phyloP scores from a whole-genome alignment of 2,329 filamentous ascomycete species.

The Monilinia laxa region DNA sequence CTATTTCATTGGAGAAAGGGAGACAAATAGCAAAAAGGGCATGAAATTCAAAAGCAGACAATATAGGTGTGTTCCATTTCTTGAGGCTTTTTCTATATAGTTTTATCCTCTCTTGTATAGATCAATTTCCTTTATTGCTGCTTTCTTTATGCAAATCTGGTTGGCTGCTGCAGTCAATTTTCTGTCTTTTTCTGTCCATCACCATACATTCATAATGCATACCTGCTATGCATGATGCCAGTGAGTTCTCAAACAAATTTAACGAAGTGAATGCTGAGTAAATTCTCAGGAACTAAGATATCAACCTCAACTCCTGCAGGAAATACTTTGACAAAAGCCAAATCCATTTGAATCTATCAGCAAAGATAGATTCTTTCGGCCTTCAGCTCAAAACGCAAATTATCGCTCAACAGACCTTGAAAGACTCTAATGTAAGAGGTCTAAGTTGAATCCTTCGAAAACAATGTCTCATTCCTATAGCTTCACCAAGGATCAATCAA shows the following conservation, averaged over 20 bases:
- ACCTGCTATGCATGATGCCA: not conserved
- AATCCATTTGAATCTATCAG: not conserved
- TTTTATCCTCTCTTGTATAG: not conserved
- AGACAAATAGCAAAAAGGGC: too few relatives aligned
- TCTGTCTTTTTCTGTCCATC: not conserved
- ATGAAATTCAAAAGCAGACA: not conserved
- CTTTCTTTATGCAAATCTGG: slow-evolving; percentile 3
- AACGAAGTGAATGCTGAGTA: not conserved
- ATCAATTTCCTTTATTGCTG: not conserved
- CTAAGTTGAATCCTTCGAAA: not conserved
- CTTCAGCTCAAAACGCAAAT: not conserved
- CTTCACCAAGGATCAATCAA: not conserved
- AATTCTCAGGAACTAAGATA: not conserved
- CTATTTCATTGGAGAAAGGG: too few relatives aligned
- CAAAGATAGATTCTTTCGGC: not conserved
- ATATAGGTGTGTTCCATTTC: not conserved
- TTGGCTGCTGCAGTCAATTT: not conserved
- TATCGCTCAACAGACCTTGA: not conserved
- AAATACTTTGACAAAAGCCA: not conserved
- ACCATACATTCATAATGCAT: not conserved
- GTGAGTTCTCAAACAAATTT: not conserved
- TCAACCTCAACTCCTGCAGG: not conserved
- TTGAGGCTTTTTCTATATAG: not conserved
- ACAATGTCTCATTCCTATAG: not conserved
- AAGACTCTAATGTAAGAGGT: not conserved